phyloP scores from a whole-genome alignment of 2,329 filamentous ascomycete species.

The Colletotrichum sp. region DNA sequence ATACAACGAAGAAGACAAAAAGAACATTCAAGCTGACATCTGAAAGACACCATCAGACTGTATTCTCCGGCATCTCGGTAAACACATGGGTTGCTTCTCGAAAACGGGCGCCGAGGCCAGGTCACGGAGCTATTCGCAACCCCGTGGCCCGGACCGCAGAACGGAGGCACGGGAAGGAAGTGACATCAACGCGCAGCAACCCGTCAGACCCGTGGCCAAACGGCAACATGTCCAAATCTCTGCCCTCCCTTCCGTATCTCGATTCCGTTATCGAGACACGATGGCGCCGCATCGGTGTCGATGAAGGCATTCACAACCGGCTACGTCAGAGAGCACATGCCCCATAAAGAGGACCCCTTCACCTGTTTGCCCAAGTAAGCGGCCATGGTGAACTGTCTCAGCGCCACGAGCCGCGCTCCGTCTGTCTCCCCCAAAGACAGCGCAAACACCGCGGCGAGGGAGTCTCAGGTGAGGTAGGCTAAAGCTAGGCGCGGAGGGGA shows the following conservation, averaged over 20 bases:
- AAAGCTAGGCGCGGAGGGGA: too few relatives aligned
- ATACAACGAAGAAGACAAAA: not conserved
- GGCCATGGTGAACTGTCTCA: not conserved
- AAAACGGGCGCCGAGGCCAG: not conserved
- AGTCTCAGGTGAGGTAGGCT: too few relatives aligned
- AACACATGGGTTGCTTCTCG: not conserved
- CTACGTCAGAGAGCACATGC: conserved; percentile 18
- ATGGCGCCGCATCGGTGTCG: conserved; percentile 1
- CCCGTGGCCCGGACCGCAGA: not conserved
- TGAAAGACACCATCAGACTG: not conserved
- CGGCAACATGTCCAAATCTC: not conserved
- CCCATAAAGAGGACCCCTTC: not conserved
- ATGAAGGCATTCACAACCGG: not conserved
- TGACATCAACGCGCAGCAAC: conserved; percentile 13
- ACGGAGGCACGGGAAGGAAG: conserved; percentile 9
- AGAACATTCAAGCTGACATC: not conserved
- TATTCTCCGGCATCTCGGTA: not conserved
- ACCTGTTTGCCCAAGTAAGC: not conserved
- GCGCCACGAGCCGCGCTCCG: too few relatives aligned
- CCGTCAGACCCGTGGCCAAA: not conserved
- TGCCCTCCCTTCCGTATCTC: not conserved
- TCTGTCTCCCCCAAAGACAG: too few relatives aligned
- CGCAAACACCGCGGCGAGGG: too few relatives aligned
- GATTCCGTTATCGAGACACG: not conserved
- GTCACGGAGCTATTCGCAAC: conserved; percentile 7